Evolutionary conservation across 768 basidiomycete species (phyloP).

Genomic region (Pleurotus tuber-regium): DNA sequence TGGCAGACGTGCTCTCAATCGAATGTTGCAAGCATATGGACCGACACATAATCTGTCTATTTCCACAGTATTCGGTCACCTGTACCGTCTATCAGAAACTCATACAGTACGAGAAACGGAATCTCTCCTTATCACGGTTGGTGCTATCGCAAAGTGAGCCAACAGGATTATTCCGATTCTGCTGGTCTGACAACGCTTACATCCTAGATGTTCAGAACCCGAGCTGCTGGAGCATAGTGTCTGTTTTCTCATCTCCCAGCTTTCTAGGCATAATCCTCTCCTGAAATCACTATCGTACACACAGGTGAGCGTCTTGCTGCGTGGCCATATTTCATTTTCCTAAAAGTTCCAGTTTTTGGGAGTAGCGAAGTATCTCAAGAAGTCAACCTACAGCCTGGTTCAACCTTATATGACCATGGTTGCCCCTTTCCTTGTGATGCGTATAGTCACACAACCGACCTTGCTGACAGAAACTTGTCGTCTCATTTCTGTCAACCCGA

Average conservation of each 20-base stretch:
- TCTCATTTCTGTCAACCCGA: conserved; percentile 56
- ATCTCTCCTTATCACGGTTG: conserved; percentile 60
- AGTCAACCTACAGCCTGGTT: conserved; percentile 62
- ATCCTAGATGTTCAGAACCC: conserved; percentile 42
- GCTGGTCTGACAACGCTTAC: too few species aligned
- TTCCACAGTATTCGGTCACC: conserved; percentile 33
- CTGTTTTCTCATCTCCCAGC: conserved; percentile 59
- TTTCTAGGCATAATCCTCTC: conserved; percentile 66
- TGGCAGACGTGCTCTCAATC: conserved; percentile 45
- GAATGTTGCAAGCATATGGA: conserved; percentile 43
- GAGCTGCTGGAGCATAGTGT: conserved; percentile 59
- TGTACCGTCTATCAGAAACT: conserved; percentile 48
- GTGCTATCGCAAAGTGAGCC: conserved; percentile 48
- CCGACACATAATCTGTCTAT: conserved; percentile 15
- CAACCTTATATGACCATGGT: conserved; percentile 69
- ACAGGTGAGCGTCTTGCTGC: conserved; percentile 43
- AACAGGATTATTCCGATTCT: background rate
- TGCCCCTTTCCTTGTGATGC: conserved; percentile 60
- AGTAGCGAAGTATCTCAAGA: conserved; percentile 56
- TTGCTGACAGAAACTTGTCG: conserved; percentile 64
- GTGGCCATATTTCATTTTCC: conserved; percentile 13
- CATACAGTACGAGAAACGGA: conserved; percentile 53
- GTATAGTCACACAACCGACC: conserved; percentile 55
- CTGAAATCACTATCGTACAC: conserved; percentile 66
- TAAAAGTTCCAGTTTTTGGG: conserved; percentile 51